Evolutionary conservation across 257 asterid genomes (phyloP).

Genomic region (Petunia axillaris): DNA sequence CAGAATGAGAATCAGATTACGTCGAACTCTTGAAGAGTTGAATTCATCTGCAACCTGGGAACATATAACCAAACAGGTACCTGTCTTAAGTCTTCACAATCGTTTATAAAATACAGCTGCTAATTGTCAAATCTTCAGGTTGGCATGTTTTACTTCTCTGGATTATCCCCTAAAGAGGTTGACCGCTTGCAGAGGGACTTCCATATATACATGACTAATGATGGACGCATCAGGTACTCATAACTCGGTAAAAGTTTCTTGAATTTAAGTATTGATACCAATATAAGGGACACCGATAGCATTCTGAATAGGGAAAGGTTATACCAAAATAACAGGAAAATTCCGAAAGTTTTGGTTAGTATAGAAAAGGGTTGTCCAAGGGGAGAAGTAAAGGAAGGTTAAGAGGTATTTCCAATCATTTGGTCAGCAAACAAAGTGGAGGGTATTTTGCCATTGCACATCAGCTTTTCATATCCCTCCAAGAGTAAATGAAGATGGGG

Average conservation of each 20-base stretch:
- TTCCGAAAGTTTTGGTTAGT: neutral
- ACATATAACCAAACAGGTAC: slow-evolving; percentile 22
- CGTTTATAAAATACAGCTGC: neutral
- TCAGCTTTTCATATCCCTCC: neutral
- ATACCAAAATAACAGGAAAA: neutral
- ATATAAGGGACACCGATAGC: neutral
- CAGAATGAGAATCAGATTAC: slow-evolving; percentile 13
- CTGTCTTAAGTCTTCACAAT: neutral
- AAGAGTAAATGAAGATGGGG: neutral
- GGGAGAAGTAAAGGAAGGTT: neutral
- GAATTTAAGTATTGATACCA: neutral
- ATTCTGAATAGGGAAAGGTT: neutral
- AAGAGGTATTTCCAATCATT: neutral
- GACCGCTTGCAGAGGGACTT: neutral
- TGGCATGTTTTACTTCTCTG: slow-evolving; percentile 22
- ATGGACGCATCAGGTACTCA: slow-evolving; percentile 24
- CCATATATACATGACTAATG: slow-evolving; percentile 25
- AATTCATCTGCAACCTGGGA: slow-evolving; percentile 11
- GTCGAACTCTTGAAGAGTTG: slow-evolving; percentile 12
- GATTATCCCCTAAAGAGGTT: slow-evolving; percentile 17
- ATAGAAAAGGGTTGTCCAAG: neutral
- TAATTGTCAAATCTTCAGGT: slow-evolving; percentile 1
- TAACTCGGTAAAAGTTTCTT: neutral
- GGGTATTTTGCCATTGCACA: neutral
- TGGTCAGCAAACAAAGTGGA: neutral